Conservation (phyloP, 768 basidiomycete species). For the Rhodotorula sphaerocarpa region DNA sequence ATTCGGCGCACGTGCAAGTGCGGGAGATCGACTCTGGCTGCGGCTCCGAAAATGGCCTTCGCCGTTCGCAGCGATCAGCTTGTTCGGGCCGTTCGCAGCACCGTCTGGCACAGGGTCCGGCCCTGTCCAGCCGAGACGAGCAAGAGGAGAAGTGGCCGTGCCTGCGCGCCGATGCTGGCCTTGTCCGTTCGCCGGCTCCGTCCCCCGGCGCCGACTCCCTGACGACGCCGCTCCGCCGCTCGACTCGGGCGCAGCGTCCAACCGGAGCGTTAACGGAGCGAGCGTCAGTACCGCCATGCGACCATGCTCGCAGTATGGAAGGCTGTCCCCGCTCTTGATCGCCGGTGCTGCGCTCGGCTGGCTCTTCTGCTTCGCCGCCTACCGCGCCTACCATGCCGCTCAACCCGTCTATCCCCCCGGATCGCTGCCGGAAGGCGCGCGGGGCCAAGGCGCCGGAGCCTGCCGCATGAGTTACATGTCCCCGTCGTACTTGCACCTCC, state of each 20-base stretch:
- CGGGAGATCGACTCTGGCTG: no score
- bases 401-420: constrained; percentile 34
- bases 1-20: no score
- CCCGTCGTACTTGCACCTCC: constrained; percentile 72
- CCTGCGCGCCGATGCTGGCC: neutral
- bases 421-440: constrained; percentile 28
- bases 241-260: neutral
- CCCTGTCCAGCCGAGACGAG: no score
- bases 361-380: constrained; percentile 15
- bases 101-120: no score
- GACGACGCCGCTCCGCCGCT: neutral
- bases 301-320: neutral
- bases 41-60: no score
- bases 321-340: neutral
- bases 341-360: neutral
- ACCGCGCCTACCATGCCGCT: constrained; percentile 23
- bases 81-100: no score
- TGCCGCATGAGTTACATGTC: constrained; percentile 96
- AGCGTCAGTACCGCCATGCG: no score
- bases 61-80: no score
- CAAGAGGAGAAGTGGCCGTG: no score
- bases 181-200: neutral
- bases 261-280: neutral
- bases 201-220: no score
- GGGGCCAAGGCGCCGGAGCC: constrained; percentile 25